These are phyloP conservation scores for Aphanomyces cochlioides DNA, from an alignment of 352 stramenopile species.

Conservation along the genomic window DNA sequence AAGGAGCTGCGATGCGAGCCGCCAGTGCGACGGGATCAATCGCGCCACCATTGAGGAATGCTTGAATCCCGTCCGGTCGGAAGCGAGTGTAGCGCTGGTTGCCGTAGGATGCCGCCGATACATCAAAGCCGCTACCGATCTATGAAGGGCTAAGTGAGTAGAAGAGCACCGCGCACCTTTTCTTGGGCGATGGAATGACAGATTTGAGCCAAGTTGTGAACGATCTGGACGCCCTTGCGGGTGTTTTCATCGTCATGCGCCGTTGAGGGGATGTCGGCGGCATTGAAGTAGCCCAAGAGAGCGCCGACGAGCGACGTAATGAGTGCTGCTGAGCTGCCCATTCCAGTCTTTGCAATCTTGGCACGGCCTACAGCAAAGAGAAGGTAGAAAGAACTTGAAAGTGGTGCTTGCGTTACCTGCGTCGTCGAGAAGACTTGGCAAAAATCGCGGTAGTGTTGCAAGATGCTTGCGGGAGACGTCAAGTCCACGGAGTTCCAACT, in stretches of 20 bases:
- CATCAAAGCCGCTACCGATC: slow-evolving; percentile 97
- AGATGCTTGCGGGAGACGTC: slow-evolving; percentile 63
- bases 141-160: slow-evolving; percentile 30
- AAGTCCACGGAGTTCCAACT: slow-evolving; percentile 67
- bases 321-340: slow-evolving; percentile 94
- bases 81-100: slow-evolving; percentile 94
- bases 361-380: slow-evolving; percentile 33
- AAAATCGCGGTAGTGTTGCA: slow-evolving; percentile 69
- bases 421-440: slow-evolving; percentile 68
- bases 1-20: slow-evolving; percentile 45
- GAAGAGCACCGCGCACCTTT: slow-evolving; percentile 60
- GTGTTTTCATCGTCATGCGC: slow-evolving; percentile 33
- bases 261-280: slow-evolving; percentile 39
- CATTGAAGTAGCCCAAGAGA: slow-evolving; percentile 78
- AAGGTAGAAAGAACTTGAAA: not conserved
- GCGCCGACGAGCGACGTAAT: slow-evolving; percentile 92
- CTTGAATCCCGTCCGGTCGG: slow-evolving; percentile 48
- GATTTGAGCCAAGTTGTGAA: slow-evolving; percentile 94
- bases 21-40: slow-evolving; percentile 59
- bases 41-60: slow-evolving; percentile 47
- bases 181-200: slow-evolving; percentile 94
- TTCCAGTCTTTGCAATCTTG: slow-evolving; percentile 88
- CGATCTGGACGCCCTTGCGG: slow-evolving; percentile 45
- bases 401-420: slow-evolving; percentile 36
- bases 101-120: slow-evolving; percentile 91